These are phyloP conservation scores for Dysphania ambrosioides DNA, from an alignment of 148 eudicot genomes.

Conservation along the genomic window DNA sequence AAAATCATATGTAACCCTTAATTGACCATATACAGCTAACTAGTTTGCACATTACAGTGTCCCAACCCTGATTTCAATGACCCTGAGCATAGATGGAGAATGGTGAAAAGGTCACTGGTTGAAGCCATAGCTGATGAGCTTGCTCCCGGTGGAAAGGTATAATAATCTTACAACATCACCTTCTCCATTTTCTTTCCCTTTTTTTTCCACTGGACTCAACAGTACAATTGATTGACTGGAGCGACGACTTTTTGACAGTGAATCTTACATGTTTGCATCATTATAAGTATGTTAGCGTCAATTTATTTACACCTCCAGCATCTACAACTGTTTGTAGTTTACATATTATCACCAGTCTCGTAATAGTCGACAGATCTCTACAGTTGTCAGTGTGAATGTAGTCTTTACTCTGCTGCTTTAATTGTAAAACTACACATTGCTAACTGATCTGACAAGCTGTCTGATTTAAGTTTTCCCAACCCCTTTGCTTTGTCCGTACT, in stretches of 20 bases:
- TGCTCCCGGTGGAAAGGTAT: conserved; percentile 63
- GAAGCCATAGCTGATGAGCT: conserved; percentile 69
- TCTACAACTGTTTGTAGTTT: too few relatives aligned
- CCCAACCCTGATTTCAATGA: conserved; percentile 87
- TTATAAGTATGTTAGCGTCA: neutral
- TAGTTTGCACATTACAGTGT: conserved; percentile 45
- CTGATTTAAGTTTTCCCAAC: neutral
- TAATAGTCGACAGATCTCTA: neutral
- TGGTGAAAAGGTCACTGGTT: conserved; percentile 69
- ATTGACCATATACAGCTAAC: neutral
- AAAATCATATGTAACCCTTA: too few relatives aligned
- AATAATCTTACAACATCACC: neutral
- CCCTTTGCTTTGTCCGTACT: neutral
- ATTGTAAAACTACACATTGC: too few relatives aligned
- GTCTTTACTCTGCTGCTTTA: neutral
- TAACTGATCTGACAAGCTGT: neutral
- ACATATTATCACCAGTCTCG: neutral
- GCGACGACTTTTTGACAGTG: neutral
- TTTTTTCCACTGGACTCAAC: neutral
- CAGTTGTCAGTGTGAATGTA: neutral
- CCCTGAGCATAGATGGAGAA: conserved; percentile 76
- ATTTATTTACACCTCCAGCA: too few relatives aligned
- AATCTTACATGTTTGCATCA: neutral
- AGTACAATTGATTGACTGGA: neutral
- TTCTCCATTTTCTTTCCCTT: neutral